Evolutionary conservation across 1,139 yeast species (phyloP), one percentile per base, ranked within the genome.

Genomic region (Suhomyces anneliseae): DNA sequence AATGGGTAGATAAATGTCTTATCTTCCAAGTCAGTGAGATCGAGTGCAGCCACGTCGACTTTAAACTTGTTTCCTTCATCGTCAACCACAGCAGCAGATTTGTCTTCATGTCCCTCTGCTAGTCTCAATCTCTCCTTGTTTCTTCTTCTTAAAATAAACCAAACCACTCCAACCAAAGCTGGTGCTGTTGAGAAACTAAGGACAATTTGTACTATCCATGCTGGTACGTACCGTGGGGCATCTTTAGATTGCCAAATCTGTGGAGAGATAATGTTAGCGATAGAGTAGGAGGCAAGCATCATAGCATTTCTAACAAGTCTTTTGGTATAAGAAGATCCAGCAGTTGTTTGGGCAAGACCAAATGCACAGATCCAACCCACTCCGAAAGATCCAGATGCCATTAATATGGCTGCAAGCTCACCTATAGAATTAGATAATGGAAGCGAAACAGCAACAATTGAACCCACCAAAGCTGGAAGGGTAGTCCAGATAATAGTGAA

Each of bases 171-270:
- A 9, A 72, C 64, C 11, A 71, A 37, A 2, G 63, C 46, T 4
- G 82, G 79, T 2, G 80, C 75, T 11, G 62, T 43, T 26, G 67
- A 62, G 56, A 74, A 79, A 8, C 79, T 70, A 26, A 76, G 56
- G 6, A 78, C 78, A 42, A 79, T 77, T 55, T 76, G 81, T n/a
- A 78, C 78, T 42, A 74, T 68, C 83, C 83, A 78, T 0, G 83
- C 82, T 2, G 70, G 58, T 45, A 51, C 48, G 42, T 60, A 64
- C 11, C 52, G 43, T 19, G 67, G 67, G 7, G 58, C 64, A 48
- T 63, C 62, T 36, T 46, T 54, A 6, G 54, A 47, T 36, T 57
- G 56, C 57, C 65, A 64, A 14, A 62, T 52, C 43, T 62, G 66
- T 5, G 68, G 67, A 10, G 65, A 64, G 29, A 64, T 61, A 33